Base-by-base conservation (phyloP, 2,329 filamentous ascomycete genomes). In the Coniochaeta pulveracea region DNA sequence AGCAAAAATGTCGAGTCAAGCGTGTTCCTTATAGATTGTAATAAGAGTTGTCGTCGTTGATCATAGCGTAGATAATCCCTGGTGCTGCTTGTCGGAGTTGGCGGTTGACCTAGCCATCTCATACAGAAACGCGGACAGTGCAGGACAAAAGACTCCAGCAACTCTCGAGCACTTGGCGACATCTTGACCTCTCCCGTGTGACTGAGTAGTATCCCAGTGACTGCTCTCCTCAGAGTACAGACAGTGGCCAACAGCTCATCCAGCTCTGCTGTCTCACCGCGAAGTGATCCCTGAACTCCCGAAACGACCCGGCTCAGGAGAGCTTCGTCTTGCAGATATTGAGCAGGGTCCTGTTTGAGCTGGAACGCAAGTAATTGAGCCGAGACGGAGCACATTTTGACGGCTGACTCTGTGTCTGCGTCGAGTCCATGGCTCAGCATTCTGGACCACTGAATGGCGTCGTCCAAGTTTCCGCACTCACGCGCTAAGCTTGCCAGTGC, bases 41-140 rank as follows among this genome's bases (percentile, higher is more conserved):
- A 54, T 19, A 76, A 47, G 2, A 66, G 45, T 35, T 70, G 64
- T 22, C 69, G 64, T 23, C 74, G 62, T 41, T 79, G 72, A 40
- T 79, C 73, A 46, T 75, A 76, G 23, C 75, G 69, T 19, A 78
- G 47, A 22, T 69, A 56, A 8, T 73, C 68, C 42, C 79, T 80
- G 6, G 72, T 60, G 10, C 58, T 53, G 14, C 66, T 61, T 21
- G 65, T 63, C 10, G 61, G 60, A 4, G 56, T 56, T 0, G 74
- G 72, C 2, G 64, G 55, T 35, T 70, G 71, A 10, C 76, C 76
- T 3, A 80, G 55, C 71, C 76, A 80, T 28, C 75, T 63, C 6
- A 71, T 55, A 29, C 67, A 60, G 44, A 80, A 75, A 3, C 72
- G 64, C 10, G 76, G 75, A 38, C 73, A 68, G 34, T 72, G 64